These are phyloP conservation scores for Voacanga thouarsii DNA, from an alignment of 257 asterid species.

Conservation along the genomic window DNA sequence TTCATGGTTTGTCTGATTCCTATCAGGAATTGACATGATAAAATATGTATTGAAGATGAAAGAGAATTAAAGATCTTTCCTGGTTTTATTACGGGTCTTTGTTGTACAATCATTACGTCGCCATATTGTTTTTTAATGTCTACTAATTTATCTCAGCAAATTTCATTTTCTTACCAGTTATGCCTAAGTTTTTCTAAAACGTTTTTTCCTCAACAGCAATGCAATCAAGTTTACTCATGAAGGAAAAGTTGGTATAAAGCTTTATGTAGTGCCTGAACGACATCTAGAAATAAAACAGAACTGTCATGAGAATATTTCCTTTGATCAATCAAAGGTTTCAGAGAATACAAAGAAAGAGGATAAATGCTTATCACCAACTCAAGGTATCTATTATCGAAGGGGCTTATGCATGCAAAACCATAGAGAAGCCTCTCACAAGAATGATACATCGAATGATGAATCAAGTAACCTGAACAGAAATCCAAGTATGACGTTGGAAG, in stretches of 20 bases:
- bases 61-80: too few species aligned
- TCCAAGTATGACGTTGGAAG: slow-evolving; percentile 32
- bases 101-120: not conserved
- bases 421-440: slow-evolving; percentile 20
- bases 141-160: not conserved
- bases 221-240: slow-evolving; percentile 90
- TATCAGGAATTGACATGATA: too few species aligned
- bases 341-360: slow-evolving; percentile 27
- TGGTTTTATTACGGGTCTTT: too few species aligned
- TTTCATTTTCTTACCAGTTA: not conserved
- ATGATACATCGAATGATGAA: slow-evolving; percentile 16
- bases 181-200: not conserved
- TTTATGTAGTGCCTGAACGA: slow-evolving; percentile 61
- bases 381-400: slow-evolving; percentile 3
- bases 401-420: slow-evolving; percentile 11
- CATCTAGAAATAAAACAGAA: slow-evolving; percentile 26
- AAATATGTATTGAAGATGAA: too few species aligned
- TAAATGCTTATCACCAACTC: slow-evolving; percentile 28
- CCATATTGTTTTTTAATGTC: not conserved
- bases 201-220: slow-evolving; percentile 43
- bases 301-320: slow-evolving; percentile 18
- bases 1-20: too few species aligned
- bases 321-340: slow-evolving; percentile 21
- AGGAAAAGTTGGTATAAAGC: slow-evolving; percentile 81
- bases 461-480: slow-evolving; percentile 22